Percentiles rank a stretch among this genome's conserved stretches.
These are phyloP conservation scores for Suillus sp. DNA, from an alignment of 768 basidiomycete genomes.

Conservation along the genomic window DNA sequence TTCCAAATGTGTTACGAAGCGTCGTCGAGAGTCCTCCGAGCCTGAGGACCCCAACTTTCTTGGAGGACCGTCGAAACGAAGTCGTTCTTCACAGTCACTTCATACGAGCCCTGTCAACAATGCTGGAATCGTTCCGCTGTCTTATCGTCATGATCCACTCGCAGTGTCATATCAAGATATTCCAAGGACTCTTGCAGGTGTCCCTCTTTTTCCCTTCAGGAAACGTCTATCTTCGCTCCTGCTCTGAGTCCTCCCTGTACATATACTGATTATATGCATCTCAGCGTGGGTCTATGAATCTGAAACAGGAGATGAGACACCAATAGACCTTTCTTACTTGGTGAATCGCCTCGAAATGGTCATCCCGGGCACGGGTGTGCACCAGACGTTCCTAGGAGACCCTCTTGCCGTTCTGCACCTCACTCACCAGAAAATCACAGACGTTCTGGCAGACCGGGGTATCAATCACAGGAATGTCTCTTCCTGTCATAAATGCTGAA, in stretches of 20 bases:
- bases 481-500: slow-evolving; percentile 30
- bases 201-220: background rate
- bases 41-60: background rate
- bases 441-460: slow-evolving; percentile 31
- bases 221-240: background rate
- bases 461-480: slow-evolving; percentile 30
- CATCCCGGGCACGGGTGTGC: slow-evolving; percentile 23
- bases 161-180: background rate
- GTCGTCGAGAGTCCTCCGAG: background rate
- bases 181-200: background rate
- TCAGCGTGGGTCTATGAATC: slow-evolving; percentile 47
- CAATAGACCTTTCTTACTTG: slow-evolving; percentile 38
- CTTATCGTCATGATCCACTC: background rate
- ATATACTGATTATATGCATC: slow-evolving; percentile 15
- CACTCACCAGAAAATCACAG: slow-evolving; percentile 45
- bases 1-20: background rate
- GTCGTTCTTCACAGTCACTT: slow-evolving; percentile 6
- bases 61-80: background rate
- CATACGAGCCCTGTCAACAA: slow-evolving; percentile 1
- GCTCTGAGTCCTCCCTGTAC: background rate
- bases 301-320: slow-evolving; percentile 43
- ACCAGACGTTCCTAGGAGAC: slow-evolving; percentile 9
- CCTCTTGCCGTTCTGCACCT: slow-evolving; percentile 8
- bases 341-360: slow-evolving; percentile 42
- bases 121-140: background rate